Base-by-base conservation (phyloP, 1,139 yeast genomes). In the Blastobotrys indianensis region DNA sequence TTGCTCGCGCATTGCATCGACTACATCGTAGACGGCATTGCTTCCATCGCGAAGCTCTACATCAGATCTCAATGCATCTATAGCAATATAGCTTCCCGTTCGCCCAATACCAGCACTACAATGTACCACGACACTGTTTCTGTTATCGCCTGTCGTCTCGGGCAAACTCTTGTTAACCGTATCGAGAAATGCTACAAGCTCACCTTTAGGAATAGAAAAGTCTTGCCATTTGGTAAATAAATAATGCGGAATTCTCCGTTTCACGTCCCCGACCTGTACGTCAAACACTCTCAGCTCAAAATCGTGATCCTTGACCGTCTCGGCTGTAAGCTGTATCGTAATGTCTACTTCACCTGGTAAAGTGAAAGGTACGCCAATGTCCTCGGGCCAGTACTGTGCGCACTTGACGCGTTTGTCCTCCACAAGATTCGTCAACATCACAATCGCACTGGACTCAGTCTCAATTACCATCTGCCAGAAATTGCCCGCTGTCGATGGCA, bases 361-460 rank as follows among this genome's bases (percentile, higher is more conserved):
- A n/a, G 16, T 32, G 23, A 32, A 20, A 3, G 2, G 7, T 20
- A 5, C 23, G n/a, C 36, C 36, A 5, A 36, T 30, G 5, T 42
- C 45, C 32, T 60, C 60, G 2, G 83, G 85, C 97, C 97, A 90
- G 62, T 90, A 90, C 47, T 73, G 72, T 51, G 66, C 73, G 61
- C 97, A 88, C 63, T 90, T 88, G 45, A 72, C 76, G 42, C 72
- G 65, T 2, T 74, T 70, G 1, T 68, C 68, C 23, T 70, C 67
- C 59, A 87, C 95, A 12, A 88, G 64, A 0, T 95, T 94, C 0
- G 98, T 90, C 40, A 92, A 79, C 97, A 90, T 92, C 10, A 86
- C 82, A 8, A 92, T 71, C 1, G 82, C 77, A 12, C 72, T 65
- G 12, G 68, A 65, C 9, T 64, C 60, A 11, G 61, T 68, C 67